These are phyloP conservation scores for Talaromyces islandicus DNA, from an alignment of 2,329 filamentous ascomycete genomes.

Conservation along the genomic window DNA sequence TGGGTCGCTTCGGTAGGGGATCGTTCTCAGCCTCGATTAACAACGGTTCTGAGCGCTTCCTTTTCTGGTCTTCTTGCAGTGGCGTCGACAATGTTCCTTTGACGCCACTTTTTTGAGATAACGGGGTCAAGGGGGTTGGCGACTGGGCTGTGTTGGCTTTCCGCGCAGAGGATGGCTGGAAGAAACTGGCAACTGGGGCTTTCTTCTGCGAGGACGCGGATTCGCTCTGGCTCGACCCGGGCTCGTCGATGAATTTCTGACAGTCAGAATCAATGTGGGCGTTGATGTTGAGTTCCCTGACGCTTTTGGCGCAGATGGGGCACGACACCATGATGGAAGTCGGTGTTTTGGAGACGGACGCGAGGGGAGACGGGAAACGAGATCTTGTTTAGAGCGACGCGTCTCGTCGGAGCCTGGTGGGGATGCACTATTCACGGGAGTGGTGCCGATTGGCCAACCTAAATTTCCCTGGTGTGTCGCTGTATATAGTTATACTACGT, in stretches of 20 bases:
- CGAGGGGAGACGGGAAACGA: constrained; percentile 1
- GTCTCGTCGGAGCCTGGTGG: neutral
- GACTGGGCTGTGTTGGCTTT: constrained; percentile 30
- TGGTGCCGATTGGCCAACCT: neutral
- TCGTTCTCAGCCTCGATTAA: constrained; percentile 33
- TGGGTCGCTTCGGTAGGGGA: constrained; percentile 56
- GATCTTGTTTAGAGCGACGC: neutral
- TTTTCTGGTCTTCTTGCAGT: constrained; percentile 17
- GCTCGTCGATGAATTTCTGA: constrained; percentile 49
- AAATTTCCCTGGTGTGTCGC: neutral
- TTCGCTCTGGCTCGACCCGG: constrained; percentile 40
- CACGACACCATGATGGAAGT: constrained; percentile 57
- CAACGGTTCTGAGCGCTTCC: constrained; percentile 17
- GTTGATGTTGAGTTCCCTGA: constrained; percentile 71
- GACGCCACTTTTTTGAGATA: constrained; percentile 19
- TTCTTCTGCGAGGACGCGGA: constrained; percentile 28
- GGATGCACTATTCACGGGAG: neutral
- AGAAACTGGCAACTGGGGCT: constrained; percentile 46
- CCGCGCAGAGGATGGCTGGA: constrained; percentile 46
- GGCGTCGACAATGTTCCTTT: constrained; percentile 27
- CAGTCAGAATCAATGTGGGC: constrained; percentile 78
- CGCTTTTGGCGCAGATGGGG: constrained; percentile 71
- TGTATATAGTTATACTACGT: too few relatives aligned
- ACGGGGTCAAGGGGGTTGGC: constrained; percentile 21
- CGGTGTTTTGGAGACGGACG: neutral